Percentiles rank a stretch among this genome's conserved stretches.
These are phyloP conservation scores for Talaromyces sp. DNA, from an alignment of 2,329 filamentous ascomycete genomes.

Conservation along the genomic window DNA sequence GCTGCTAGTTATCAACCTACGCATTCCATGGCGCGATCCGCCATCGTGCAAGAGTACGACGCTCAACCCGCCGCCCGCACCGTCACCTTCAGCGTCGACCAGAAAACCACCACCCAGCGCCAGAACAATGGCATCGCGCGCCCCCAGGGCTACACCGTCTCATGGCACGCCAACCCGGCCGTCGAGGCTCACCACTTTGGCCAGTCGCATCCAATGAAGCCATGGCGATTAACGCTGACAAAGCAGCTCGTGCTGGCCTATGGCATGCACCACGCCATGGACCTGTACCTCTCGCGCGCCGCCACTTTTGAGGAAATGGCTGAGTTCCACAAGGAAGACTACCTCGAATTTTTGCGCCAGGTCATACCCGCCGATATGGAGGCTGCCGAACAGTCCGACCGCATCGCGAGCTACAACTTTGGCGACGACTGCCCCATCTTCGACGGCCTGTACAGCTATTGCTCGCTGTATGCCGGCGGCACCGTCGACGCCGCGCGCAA, in stretches of 20 bases:
- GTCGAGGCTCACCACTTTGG: slow-evolving; percentile 98
- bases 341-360: slow-evolving; percentile 79
- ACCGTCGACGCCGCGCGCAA: slow-evolving; percentile 88
- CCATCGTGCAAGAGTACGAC: slow-evolving; percentile 47
- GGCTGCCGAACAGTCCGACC: slow-evolving; percentile 52
- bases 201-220: slow-evolving; percentile 97
- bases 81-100: slow-evolving; percentile 44
- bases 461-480: slow-evolving; percentile 84
- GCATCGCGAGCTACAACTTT: slow-evolving; percentile 69
- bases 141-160: slow-evolving; percentile 83
- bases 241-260: slow-evolving; percentile 94
- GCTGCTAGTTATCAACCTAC: neutral
- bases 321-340: slow-evolving; percentile 81
- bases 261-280: slow-evolving; percentile 95
- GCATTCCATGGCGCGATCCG: slow-evolving; percentile 34
- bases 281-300: slow-evolving; percentile 77
- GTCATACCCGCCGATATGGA: slow-evolving; percentile 67
- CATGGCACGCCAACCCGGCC: slow-evolving; percentile 89
- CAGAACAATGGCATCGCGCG: slow-evolving; percentile 65
- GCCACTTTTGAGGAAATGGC: slow-evolving; percentile 85
- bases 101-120: slow-evolving; percentile 49
- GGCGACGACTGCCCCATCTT: slow-evolving; percentile 95
- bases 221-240: slow-evolving; percentile 90
- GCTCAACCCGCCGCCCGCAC: slow-evolving; percentile 26
- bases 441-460: slow-evolving; percentile 91